Conservation (phyloP, 2,329 filamentous ascomycete genomes). For the Penicillium sp. region DNA sequence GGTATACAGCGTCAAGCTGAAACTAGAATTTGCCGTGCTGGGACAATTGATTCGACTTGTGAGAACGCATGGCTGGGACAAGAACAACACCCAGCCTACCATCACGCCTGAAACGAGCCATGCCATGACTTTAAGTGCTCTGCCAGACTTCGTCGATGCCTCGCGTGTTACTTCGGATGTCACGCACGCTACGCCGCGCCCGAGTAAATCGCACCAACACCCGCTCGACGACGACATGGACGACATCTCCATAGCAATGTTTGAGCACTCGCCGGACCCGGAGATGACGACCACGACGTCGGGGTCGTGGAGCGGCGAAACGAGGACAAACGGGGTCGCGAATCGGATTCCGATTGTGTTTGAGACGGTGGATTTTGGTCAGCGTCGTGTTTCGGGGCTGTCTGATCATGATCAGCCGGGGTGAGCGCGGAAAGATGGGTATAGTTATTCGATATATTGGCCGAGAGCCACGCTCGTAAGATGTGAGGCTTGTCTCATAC, state of each 20-base stretch:
- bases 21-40: constrained; percentile 49
- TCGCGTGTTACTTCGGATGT: constrained; percentile 40
- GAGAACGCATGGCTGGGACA: constrained; percentile 35
- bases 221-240: constrained; percentile 36
- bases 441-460: no score
- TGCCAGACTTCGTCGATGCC: constrained; percentile 45
- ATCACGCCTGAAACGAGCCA: constrained; percentile 12
- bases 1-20: constrained; percentile 48
- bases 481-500: no score
- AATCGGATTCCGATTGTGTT: background rate
- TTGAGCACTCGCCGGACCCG: constrained; percentile 30
- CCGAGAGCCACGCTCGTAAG: no score
- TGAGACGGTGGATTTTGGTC: constrained; percentile 2
- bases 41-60: constrained; percentile 43
- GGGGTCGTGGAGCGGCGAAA: constrained; percentile 29
- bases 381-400: no score
- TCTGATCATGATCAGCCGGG: constrained; percentile 1
- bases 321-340: constrained; percentile 17
- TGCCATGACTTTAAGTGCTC: constrained; percentile 18
- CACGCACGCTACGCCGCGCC: constrained; percentile 32
- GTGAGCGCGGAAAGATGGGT: no score
- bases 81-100: constrained; percentile 27
- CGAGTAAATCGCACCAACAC: constrained; percentile 18
- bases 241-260: constrained; percentile 36
- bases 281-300: constrained; percentile 27